These are phyloP conservation scores for Canavalia ensiformis DNA, from an alignment of 306 rosid genomes.

Conservation along the genomic window DNA sequence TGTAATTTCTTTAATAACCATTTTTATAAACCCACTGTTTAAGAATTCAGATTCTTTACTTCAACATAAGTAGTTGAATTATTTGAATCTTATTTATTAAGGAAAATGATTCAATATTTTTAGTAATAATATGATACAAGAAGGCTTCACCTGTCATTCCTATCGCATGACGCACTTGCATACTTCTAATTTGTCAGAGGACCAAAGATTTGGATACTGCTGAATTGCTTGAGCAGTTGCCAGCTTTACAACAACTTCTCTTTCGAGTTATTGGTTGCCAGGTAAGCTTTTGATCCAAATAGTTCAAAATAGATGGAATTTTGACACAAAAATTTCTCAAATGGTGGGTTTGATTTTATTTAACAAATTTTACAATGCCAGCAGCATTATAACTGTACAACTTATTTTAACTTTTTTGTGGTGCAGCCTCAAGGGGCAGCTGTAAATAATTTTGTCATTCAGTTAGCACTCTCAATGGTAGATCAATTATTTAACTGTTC, in stretches of 20 bases:
- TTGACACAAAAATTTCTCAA: constrained; percentile 23
- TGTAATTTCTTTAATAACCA: constrained; percentile 46
- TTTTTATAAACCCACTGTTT: constrained; percentile 2
- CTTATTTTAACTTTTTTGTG: constrained; percentile 36
- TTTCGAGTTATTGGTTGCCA: constrained; percentile 89
- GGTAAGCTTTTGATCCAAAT: constrained; percentile 58
- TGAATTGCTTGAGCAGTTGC: constrained; percentile 93
- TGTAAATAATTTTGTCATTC: constrained; percentile 84
- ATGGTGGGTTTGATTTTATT: constrained; percentile 24
- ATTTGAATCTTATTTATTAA: constrained; percentile 10
- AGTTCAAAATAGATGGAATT: constrained; percentile 33
- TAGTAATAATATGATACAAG: not conserved
- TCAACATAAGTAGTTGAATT: constrained; percentile 24
- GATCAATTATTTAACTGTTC: constrained; percentile 47
- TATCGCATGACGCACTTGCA: not conserved
- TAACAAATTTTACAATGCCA: constrained; percentile 22
- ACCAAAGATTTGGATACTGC: constrained; percentile 94
- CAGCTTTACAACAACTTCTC: constrained; percentile 94
- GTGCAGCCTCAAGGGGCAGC: constrained; percentile 98
- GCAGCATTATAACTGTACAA: constrained; percentile 26
- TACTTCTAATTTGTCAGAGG: constrained; percentile 70
- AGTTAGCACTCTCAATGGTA: constrained; percentile 91
- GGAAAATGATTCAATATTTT: not conserved
- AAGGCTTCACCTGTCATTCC: not conserved
- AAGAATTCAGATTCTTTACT: not conserved